These are phyloP conservation scores for Cryptosporidium ryanae DNA, from an alignment of 169 alveolate genomes.

Conservation along the genomic window DNA sequence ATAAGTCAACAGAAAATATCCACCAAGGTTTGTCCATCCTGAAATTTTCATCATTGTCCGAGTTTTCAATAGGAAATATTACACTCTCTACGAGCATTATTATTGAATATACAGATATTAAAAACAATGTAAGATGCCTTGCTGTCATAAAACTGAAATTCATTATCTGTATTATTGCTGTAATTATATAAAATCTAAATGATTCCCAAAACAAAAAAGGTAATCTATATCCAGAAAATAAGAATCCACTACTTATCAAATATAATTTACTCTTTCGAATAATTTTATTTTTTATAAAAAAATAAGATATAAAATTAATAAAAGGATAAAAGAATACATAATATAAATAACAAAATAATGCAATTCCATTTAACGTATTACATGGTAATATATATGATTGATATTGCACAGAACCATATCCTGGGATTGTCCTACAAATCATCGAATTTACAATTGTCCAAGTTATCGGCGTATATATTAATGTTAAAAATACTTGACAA, in stretches of 20 bases:
- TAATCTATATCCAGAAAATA: slow-evolving; percentile 59
- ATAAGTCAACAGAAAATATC: slow-evolving; percentile 25
- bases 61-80: slow-evolving; percentile 37
- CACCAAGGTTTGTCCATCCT: slow-evolving; percentile 71
- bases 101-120: slow-evolving; percentile 22
- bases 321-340: slow-evolving; percentile 27
- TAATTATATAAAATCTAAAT: slow-evolving; percentile 4
- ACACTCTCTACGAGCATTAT: slow-evolving; percentile 35
- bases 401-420: slow-evolving; percentile 52
- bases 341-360: slow-evolving; percentile 33
- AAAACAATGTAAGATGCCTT: slow-evolving; percentile 29
- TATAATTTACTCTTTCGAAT: slow-evolving; percentile 23
- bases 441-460: slow-evolving; percentile 40
- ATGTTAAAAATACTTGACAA: slow-evolving; percentile 45
- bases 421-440: slow-evolving; percentile 52
- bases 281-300: slow-evolving; percentile 8
- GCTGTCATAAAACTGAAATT: slow-evolving; percentile 25
- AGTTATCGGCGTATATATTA: slow-evolving; percentile 13
- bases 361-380: slow-evolving; percentile 6
- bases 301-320: slow-evolving; percentile 25
- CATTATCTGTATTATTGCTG: slow-evolving; percentile 18
- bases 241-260: slow-evolving; percentile 50
- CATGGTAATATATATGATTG: slow-evolving; percentile 37
- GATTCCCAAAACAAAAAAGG: slow-evolving; percentile 64
- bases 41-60: slow-evolving; percentile 12